phyloP scores from a whole-genome alignment of 176 grass and related monocot genomes.

The Musa schizocarpa region DNA sequence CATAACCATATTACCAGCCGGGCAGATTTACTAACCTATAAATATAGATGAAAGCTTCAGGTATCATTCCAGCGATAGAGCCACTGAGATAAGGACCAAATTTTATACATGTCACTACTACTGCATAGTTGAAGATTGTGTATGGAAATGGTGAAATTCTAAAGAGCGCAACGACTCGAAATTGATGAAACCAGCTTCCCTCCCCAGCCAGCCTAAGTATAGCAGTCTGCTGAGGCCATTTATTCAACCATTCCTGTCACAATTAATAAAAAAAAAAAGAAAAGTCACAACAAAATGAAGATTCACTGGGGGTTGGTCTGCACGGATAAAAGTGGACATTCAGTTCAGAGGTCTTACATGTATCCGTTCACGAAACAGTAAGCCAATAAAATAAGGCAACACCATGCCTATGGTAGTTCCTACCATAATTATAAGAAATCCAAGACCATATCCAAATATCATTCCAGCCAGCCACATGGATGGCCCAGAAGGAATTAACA shows the following conservation, averaged over 20 bases:
- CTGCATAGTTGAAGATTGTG: slow-evolving; percentile 62
- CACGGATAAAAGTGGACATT: background rate
- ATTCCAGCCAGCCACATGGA: slow-evolving; percentile 92
- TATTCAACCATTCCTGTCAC: slow-evolving; percentile 64
- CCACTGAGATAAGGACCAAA: slow-evolving; percentile 73
- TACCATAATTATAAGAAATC: slow-evolving; percentile 73
- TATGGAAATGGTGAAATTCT: slow-evolving; percentile 91
- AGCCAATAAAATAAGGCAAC: slow-evolving; percentile 68
- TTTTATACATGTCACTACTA: slow-evolving; percentile 51
- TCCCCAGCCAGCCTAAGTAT: slow-evolving; percentile 57
- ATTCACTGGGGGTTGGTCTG: background rate
- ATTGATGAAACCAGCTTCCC: slow-evolving; percentile 78
- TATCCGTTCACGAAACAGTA: slow-evolving; percentile 51
- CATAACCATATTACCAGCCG: background rate
- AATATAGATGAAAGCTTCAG: slow-evolving; percentile 79
- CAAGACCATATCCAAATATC: slow-evolving; percentile 84
- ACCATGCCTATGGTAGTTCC: slow-evolving; percentile 83
- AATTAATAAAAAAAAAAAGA: slow-evolving; percentile 18
- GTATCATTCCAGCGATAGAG: slow-evolving; percentile 81
- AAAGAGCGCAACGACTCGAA: slow-evolving; percentile 51
- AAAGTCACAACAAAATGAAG: background rate
- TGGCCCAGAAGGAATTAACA: slow-evolving; percentile 74
- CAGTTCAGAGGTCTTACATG: slow-evolving; percentile 36
- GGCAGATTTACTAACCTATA: slow-evolving; percentile 48
- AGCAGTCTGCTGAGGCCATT: slow-evolving; percentile 69